These are phyloP conservation scores for Diaporthe citriasiana DNA, from an alignment of 2,329 filamentous ascomycete genomes.

Conservation along the genomic window DNA sequence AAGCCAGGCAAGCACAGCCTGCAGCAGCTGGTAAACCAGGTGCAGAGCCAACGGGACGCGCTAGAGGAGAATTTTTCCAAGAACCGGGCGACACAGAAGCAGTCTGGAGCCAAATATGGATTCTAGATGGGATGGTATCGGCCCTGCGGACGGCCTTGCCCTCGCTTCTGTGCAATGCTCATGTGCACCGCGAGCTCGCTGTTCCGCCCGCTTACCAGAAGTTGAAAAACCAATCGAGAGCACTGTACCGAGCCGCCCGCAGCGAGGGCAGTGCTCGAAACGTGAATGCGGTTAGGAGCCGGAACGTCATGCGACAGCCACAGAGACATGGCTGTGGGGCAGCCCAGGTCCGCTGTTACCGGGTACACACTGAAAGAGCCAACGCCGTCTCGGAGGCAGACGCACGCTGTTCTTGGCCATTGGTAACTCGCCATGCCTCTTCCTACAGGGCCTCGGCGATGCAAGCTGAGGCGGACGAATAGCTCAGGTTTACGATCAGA, in stretches of 20 bases:
- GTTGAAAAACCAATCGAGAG: not conserved
- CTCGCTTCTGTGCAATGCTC: not conserved
- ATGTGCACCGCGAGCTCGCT: not conserved
- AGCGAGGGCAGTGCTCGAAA: not conserved
- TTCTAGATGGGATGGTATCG: slow-evolving; percentile 66
- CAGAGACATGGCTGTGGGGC: not conserved
- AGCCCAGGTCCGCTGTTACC: not conserved
- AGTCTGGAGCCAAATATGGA: slow-evolving; percentile 87
- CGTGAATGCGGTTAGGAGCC: too few relatives aligned
- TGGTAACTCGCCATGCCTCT: not conserved
- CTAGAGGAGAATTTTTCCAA: slow-evolving; percentile 92
- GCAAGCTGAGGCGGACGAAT: not conserved
- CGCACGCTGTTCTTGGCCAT: not conserved
- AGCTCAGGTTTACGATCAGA: not conserved
- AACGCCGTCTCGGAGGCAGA: not conserved
- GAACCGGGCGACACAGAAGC: slow-evolving; percentile 82
- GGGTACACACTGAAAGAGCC: not conserved
- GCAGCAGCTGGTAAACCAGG: slow-evolving; percentile 87
- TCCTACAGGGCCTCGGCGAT: not conserved
- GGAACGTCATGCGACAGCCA: not conserved
- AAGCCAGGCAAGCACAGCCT: slow-evolving; percentile 91
- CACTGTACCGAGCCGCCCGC: too few relatives aligned
- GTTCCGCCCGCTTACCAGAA: not conserved
- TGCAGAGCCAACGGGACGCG: slow-evolving; percentile 85
- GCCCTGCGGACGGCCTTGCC: not conserved